Evolutionary conservation across 179 eudicot genomes (phyloP).

Genomic region (Drosera spatulata): DNA sequence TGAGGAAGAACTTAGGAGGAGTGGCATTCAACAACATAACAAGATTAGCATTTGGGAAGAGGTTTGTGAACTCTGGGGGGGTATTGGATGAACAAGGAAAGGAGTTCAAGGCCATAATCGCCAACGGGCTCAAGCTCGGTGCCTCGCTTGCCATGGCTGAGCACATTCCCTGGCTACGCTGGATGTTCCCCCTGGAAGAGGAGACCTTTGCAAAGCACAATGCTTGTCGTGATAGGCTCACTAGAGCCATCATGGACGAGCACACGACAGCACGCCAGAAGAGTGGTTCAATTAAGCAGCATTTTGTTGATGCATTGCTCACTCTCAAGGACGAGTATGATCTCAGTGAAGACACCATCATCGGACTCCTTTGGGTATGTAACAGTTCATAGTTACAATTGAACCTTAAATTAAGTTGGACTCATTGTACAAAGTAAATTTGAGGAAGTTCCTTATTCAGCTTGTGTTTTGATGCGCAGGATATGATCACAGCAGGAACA

Average conservation of each 20-base stretch:
- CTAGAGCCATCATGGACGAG: conserved; percentile 37
- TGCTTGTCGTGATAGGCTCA: conserved; percentile 28
- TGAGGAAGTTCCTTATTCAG: no score
- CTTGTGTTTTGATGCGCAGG: conserved; percentile 15
- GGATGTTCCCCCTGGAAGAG: conserved; percentile 35
- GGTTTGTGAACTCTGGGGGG: conserved; percentile 36
- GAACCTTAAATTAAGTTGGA: no score
- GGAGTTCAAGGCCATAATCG: conserved; percentile 38
- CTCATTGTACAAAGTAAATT: no score
- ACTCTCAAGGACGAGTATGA: conserved; percentile 51
- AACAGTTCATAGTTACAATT: no score
- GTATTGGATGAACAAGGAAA: conserved; percentile 42
- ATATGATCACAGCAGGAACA: conserved; percentile 55
- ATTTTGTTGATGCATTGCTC: conserved; percentile 55
- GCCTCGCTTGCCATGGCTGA: conserved; percentile 37
- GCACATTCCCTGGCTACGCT: conserved; percentile 44
- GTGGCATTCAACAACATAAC: conserved; percentile 71
- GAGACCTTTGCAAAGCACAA: conserved; percentile 31
- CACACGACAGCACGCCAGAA: conserved; percentile 28
- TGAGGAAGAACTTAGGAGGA: conserved; percentile 41
- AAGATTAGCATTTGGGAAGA: conserved; percentile 54
- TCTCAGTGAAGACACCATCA: conserved; percentile 49
- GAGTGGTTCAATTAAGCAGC: conserved; percentile 31
- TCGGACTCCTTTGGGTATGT: conserved; percentile 59
- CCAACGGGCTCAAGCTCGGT: conserved; percentile 42